Base-by-base conservation (phyloP, 257 asterid genomes). In the Capsicum pubescens region DNA sequence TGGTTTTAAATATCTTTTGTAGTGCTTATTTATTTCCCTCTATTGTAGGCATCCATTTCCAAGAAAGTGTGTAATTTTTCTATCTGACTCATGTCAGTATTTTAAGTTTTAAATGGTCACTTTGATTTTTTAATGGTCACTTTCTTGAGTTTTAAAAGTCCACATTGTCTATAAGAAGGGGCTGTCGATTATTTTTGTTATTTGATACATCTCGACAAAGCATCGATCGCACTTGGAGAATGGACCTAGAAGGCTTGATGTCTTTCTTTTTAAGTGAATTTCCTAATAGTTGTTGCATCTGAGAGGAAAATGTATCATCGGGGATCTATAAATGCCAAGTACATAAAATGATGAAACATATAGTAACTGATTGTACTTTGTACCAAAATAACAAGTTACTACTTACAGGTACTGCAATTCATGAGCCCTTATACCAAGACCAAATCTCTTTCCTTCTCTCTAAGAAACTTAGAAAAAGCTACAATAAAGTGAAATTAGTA, bases 251-350 rank as follows among this genome's bases (percentile, higher is more conserved):
- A 6, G 89, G 89, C 68, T 90, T 90, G 80, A 90, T 39, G 83
- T 89, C 93, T 59, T 88, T 90, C 48, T 89, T 90, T 84, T 88
- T 88, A 52, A 90, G 84, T 2, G 90, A 87, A 57, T 90, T 87
- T n/a, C 93, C 93, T 4, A 90, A 90, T 54, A 87, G 88, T 76
- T 89, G 89, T 80, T 90, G 93, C 89, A 90, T 90, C 82, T 90
- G 90, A 48, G 93, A 90, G 50, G 93, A 91, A 61, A 90, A 90
- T 0, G 88, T 79, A 63, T 90, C 93, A 63, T 90, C 91, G 79
- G 89, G 76, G 77, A 88, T 84, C 93, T 90, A 87, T 86, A 86
- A 54, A 17, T 79, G 54, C 2, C 39, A 35, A 8, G 46, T 66
- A 42, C 57, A 26, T 48, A 1, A 64, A 68, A 46, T 64, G 32